phyloP scores from a whole-genome alignment of 108 stramenopile species.

The Licmophora abbreviata region DNA sequence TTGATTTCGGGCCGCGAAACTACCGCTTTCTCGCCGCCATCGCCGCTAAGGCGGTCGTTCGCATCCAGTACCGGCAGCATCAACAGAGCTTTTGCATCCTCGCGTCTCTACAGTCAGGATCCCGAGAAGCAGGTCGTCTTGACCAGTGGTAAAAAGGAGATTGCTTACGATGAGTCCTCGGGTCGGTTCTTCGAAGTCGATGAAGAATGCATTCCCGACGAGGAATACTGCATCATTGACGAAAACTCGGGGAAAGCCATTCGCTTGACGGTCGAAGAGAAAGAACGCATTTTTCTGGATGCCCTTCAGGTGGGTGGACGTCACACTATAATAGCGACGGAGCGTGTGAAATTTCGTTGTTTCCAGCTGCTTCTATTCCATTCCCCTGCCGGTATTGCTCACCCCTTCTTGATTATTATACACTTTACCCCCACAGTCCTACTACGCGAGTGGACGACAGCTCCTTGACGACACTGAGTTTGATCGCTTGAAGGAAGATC shows the following conservation, averaged over 20 bases:
- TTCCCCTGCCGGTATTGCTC: background rate
- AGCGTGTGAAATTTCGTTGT: too few species aligned
- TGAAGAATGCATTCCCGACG: constrained; percentile 66
- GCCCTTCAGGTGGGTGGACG: constrained; percentile 70
- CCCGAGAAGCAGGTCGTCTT: too few species aligned
- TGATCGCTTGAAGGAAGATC: constrained; percentile 90
- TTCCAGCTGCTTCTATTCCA: too few species aligned
- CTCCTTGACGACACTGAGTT: constrained; percentile 84
- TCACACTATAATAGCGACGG: too few species aligned
- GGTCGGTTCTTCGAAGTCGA: constrained; percentile 71
- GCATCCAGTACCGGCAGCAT: too few species aligned
- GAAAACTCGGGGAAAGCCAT: constrained; percentile 54
- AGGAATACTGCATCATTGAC: constrained; percentile 77
- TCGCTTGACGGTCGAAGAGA: constrained; percentile 75
- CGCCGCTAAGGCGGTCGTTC: too few species aligned
- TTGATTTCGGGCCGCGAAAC: too few species aligned
- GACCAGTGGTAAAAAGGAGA: constrained; percentile 47
- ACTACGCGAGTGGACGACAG: constrained; percentile 83
- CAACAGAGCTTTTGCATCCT: too few species aligned
- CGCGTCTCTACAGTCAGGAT: too few species aligned
- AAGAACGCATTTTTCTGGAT: constrained; percentile 94
- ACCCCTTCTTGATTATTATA: constrained; percentile 1
- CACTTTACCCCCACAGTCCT: constrained; percentile 27
- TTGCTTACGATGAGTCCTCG: constrained; percentile 61
- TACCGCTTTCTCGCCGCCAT: too few species aligned